These are phyloP conservation scores for Silene conica DNA, from an alignment of 148 eudicot genomes.

Conservation along the genomic window DNA sequence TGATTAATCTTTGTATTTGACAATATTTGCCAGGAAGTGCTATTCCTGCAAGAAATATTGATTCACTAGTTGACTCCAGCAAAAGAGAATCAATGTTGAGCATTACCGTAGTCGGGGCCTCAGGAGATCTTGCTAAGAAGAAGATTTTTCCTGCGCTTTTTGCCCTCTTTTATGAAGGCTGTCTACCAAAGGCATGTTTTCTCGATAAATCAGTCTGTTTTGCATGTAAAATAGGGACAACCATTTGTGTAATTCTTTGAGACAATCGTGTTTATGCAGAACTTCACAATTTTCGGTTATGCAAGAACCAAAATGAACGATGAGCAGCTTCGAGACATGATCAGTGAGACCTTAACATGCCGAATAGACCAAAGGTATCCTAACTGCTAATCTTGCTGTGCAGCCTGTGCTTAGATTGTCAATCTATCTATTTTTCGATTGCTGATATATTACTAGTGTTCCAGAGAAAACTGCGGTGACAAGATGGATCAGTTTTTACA, in stretches of 20 bases:
- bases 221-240: background rate
- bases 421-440: background rate
- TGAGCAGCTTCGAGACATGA: constrained; percentile 67
- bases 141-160: constrained; percentile 94
- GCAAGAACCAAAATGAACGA: constrained; percentile 69
- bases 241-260: background rate
- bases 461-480: constrained; percentile 80
- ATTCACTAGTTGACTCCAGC: constrained; percentile 20
- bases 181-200: constrained; percentile 57
- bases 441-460: constrained; percentile 18
- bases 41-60: constrained; percentile 28
- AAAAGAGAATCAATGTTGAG: constrained; percentile 48
- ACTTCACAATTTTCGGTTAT: constrained; percentile 64
- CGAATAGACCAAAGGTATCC: constrained; percentile 73
- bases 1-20: constrained; percentile 11
- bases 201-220: background rate
- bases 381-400: background rate
- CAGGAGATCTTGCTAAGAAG: constrained; percentile 91
- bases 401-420: background rate
- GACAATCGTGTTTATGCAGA: constrained; percentile 34
- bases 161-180: constrained; percentile 68
- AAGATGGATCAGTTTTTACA: constrained; percentile 62
- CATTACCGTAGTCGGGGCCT: constrained; percentile 83
- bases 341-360: constrained; percentile 72
- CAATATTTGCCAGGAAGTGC: constrained; percentile 44